These are phyloP conservation scores for Cyclocybe aegerita DNA, from an alignment of 768 basidiomycete species.

Conservation along the genomic window DNA sequence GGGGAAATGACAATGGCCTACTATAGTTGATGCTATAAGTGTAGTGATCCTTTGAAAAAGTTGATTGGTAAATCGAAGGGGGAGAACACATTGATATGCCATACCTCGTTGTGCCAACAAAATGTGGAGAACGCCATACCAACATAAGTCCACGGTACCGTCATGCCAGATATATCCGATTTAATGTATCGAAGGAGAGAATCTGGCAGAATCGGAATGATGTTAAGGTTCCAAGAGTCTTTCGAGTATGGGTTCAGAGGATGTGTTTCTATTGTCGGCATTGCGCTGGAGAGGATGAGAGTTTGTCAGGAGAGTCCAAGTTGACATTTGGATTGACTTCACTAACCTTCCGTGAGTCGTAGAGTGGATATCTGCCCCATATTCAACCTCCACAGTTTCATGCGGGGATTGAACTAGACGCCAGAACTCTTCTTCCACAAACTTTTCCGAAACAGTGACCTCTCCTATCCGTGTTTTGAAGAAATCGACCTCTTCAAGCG, in stretches of 20 bases:
- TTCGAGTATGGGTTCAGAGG: conserved; percentile 84
- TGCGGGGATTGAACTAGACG: conserved; percentile 84
- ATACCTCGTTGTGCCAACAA: conserved; percentile 98
- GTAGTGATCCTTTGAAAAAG: conserved; percentile 78
- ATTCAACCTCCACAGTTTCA: conserved; percentile 97
- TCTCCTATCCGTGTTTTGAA: conserved; percentile 51
- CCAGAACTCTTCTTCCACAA: conserved; percentile 97
- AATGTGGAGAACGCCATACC: conserved; percentile 99
- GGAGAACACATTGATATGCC: conserved; percentile 11
- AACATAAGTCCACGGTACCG: conserved; percentile 98
- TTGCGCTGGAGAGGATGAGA: conserved; percentile 56
- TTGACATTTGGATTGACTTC: background rate
- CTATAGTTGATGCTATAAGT: conserved; percentile 96
- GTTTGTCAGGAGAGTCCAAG: conserved; percentile 3
- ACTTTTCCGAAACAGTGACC: conserved; percentile 77
- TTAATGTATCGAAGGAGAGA: conserved; percentile 97
- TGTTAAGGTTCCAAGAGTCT: conserved; percentile 98
- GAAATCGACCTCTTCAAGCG: conserved; percentile 46
- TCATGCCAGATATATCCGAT: conserved; percentile 99
- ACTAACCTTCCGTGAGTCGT: conserved; percentile 94
- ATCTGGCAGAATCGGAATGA: conserved; percentile 89
- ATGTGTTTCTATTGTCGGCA: conserved; percentile 94
- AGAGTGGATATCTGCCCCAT: conserved; percentile 98
- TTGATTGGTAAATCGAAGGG: background rate
- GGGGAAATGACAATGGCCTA: conserved; percentile 37